Base-by-base conservation (phyloP, 148 eudicot genomes). In the Chenopodium quinoa region DNA sequence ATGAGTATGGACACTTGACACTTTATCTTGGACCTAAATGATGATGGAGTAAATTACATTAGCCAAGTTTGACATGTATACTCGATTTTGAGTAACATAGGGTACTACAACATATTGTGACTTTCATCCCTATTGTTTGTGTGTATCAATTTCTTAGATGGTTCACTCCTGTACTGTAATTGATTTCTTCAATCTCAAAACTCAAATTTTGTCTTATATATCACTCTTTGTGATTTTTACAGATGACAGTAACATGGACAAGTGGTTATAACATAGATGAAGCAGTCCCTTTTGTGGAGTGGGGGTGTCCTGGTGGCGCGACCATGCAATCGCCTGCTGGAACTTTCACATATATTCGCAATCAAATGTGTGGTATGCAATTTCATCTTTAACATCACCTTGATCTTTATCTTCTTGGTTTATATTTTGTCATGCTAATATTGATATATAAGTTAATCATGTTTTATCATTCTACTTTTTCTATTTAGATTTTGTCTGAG, bases 221-320 rank as follows among this genome's bases (percentile, higher is more conserved):
- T 56, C 16, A 14, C n/a, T 56, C 62, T 16, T 62, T 62, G 14
- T 77, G 71, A 67, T 17, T 63, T 2, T 79, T 32, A 56, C 85
- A 93, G 95, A 91, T 91, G 95, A 91, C 97, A 56, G 90, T 93
- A 56, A 91, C 97, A 8, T 93, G 97, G 97, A 93, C 97, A 25
- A 93, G 94, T 80, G 94, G 97, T 23, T 93, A 93, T 64, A 82
- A 85, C 84, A 88, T 91, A 22, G 87, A 90, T 68, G 92, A 93
- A 87, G 94, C 94, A 9, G 71, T 86, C 75, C 91, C 97, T 77
- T 88, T 93, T 66, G 90, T 93, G 3, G 89, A 89, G 75, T 91
- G 94, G 97, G 93, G 92, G 47, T 40, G 58, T 34, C 82, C 73
- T 75, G 91, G 87, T 23, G 75, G 79, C 4, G 23, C 11, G 7